Conservation (phyloP, 2,329 filamentous ascomycete species). For the Trichoderma sp. region DNA sequence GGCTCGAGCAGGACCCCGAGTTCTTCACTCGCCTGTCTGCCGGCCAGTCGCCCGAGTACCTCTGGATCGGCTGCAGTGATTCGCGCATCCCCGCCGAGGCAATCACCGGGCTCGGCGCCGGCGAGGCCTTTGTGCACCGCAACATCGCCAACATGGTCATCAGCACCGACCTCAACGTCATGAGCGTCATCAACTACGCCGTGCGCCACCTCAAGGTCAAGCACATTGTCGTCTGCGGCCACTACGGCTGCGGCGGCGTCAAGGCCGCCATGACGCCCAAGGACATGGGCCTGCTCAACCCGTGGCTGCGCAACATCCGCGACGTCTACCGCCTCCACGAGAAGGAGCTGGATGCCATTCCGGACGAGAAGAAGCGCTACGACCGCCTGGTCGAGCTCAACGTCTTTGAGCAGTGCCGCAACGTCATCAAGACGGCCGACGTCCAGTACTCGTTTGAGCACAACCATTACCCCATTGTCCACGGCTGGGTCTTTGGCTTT, state of each 20-base stretch:
- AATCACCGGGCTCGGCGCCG: conserved; percentile 79
- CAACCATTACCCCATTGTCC: conserved; percentile 68
- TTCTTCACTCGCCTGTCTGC: conserved; percentile 67
- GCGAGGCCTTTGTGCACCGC: conserved; percentile 90
- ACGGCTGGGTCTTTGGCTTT: conserved; percentile 74
- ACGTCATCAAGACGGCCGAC: conserved; percentile 75
- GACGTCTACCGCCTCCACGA: conserved; percentile 74
- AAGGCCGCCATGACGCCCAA: conserved; percentile 73
- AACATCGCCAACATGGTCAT: conserved; percentile 52
- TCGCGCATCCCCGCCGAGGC: conserved; percentile 89
- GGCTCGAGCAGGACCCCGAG: conserved; percentile 59
- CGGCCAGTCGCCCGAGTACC: conserved; percentile 70
- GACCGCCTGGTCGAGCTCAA: conserved; percentile 81
- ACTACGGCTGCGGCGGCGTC: conserved; percentile 77
- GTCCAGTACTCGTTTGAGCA: conserved; percentile 71
- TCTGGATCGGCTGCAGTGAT: conserved; percentile 92
- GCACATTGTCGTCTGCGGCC: conserved; percentile 77
- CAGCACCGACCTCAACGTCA: conserved; percentile 76
- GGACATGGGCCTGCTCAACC: conserved; percentile 71
- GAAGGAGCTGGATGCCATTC: conserved; percentile 66
- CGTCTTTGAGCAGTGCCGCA: conserved; percentile 75
- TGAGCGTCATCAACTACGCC: conserved; percentile 84
- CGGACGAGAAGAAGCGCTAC: conserved; percentile 62
- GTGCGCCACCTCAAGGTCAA: conserved; percentile 79
- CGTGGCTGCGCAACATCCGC: conserved; percentile 73